Evolutionary conservation across 2,329 filamentous ascomycete species (phyloP).

Genomic region (Apiospora koreana): DNA sequence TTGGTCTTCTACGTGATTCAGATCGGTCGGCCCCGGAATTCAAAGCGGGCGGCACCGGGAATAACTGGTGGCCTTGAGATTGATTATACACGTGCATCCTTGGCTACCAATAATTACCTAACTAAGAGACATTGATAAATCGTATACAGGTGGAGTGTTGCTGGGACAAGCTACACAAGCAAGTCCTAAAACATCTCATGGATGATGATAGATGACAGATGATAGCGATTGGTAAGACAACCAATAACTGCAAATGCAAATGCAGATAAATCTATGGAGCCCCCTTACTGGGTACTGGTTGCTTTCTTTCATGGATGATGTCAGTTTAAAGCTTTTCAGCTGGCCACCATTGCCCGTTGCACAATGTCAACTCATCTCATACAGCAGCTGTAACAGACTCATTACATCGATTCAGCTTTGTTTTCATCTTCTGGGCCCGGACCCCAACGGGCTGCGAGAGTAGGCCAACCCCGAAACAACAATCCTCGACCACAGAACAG

Average conservation of each 20-base stretch:
- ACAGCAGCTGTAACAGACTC: background rate
- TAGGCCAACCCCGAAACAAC: background rate
- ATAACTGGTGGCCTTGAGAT: background rate
- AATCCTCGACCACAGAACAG: background rate
- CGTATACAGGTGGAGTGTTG: too few species aligned
- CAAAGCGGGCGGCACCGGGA: background rate
- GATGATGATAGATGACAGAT: too few species aligned
- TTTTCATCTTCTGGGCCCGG: background rate
- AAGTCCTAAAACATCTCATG: too few species aligned
- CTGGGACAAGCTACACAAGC: too few species aligned
- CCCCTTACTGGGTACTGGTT: background rate
- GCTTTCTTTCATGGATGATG: background rate
- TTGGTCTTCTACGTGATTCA: too few species aligned
- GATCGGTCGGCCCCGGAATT: too few species aligned
- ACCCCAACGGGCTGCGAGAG: background rate
- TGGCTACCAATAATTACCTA: too few species aligned
- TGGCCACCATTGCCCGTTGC: background rate
- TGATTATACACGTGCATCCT: too few species aligned
- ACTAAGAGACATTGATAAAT: background rate
- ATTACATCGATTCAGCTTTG: background rate
- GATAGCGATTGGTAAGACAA: background rate
- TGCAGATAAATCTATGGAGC: background rate
- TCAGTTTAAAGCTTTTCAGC: background rate
- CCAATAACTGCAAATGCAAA: background rate
- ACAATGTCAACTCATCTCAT: background rate